Evolutionary conservation across 768 basidiomycete species (phyloP).

Genomic region (Russula sp.): DNA sequence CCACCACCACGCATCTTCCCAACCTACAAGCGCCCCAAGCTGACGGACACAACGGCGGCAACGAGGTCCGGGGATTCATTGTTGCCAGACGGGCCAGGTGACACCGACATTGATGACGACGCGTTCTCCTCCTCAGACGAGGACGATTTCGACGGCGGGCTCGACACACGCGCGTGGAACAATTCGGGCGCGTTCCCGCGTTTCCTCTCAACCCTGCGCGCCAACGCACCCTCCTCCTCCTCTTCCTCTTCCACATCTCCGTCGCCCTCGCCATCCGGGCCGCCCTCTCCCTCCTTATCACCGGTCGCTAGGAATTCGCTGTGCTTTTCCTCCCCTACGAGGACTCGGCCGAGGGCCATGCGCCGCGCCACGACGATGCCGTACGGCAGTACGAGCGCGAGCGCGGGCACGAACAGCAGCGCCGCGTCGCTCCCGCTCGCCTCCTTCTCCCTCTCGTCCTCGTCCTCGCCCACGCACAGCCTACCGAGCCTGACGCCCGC

Average conservation of each 20-base stretch:
- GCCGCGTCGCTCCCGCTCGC: not conserved
- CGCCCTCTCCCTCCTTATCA: conserved; percentile 11
- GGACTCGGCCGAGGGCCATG: not conserved
- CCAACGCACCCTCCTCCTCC: conserved; percentile 13
- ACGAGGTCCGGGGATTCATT: not conserved
- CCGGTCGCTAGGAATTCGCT: not conserved
- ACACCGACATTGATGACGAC: conserved; percentile 15
- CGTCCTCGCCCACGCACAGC: conserved; percentile 14
- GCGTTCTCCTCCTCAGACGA: conserved; percentile 14
- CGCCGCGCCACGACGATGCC: conserved; percentile 9
- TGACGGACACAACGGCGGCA: not conserved
- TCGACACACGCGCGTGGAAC: conserved; percentile 28
- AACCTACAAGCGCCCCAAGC: not conserved
- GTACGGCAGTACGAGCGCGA: not conserved
- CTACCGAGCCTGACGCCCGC: conserved; percentile 19
- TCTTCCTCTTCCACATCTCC: conserved; percentile 3
- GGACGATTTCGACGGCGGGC: conserved; percentile 19
- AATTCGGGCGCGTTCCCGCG: conserved; percentile 23
- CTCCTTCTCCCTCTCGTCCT: not conserved
- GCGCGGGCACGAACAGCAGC: not conserved
- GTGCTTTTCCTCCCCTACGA: conserved; percentile 1
- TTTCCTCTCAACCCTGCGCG: conserved; percentile 25
- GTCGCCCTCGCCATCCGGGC: conserved; percentile 5
- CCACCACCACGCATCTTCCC: conserved; percentile 13
- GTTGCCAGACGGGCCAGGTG: not conserved